These are phyloP conservation scores for Corynespora cassiicola DNA, from an alignment of 2,329 filamentous ascomycete species.

Conservation along the genomic window DNA sequence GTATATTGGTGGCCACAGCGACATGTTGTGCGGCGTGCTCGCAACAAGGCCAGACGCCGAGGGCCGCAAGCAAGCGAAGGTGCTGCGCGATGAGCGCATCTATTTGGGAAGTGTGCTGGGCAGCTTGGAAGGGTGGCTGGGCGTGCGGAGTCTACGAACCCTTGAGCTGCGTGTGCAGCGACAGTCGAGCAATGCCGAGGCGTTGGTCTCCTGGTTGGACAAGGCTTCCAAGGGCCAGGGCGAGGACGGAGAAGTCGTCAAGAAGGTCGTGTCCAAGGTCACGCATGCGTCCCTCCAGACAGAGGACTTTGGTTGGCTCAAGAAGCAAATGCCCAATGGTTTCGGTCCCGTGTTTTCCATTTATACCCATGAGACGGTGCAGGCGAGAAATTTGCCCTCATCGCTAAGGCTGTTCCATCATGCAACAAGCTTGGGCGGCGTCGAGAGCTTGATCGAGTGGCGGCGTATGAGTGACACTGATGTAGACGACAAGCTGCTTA, in stretches of 20 bases:
- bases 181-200: constrained; percentile 74
- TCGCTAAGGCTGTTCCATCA: constrained; percentile 87
- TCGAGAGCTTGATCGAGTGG: constrained; percentile 98
- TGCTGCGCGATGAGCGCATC: constrained; percentile 72
- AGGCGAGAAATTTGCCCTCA: constrained; percentile 75
- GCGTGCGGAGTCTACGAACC: constrained; percentile 83
- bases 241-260: constrained; percentile 53
- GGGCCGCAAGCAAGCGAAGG: constrained; percentile 43
- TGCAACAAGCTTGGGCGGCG: constrained; percentile 90
- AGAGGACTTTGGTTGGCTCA: constrained; percentile 70
- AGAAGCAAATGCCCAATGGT: constrained; percentile 87
- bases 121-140: constrained; percentile 89
- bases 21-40: constrained; percentile 88
- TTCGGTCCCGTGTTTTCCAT: constrained; percentile 90
- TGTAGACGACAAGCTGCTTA: constrained; percentile 75
- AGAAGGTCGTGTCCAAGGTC: constrained; percentile 65
- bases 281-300: constrained; percentile 82
- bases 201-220: constrained; percentile 75
- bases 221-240: constrained; percentile 52
- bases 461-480: constrained; percentile 81
- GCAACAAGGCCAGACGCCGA: constrained; percentile 59
- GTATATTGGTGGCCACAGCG: constrained; percentile 94
- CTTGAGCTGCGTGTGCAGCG: constrained; percentile 81
- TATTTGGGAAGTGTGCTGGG: constrained; percentile 86
- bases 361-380: constrained; percentile 63